Evolutionary conservation across 306 rosid species (phyloP).

Genomic region (Glycyrrhiza uralensis): DNA sequence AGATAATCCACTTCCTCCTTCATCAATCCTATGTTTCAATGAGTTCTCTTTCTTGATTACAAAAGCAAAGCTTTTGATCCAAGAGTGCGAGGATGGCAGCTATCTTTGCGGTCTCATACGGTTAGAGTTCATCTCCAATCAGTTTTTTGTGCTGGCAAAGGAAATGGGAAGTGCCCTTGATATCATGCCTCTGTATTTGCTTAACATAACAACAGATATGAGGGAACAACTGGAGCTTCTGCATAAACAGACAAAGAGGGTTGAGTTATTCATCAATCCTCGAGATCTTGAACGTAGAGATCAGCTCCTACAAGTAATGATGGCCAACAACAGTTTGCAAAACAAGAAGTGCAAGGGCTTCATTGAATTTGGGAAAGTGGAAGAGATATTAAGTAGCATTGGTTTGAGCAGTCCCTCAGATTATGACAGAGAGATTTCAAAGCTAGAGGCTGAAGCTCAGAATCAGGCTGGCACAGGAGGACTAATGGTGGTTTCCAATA

Average conservation of each 20-base stretch:
- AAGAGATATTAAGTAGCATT: conserved; percentile 52
- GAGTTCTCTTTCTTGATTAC: conserved; percentile 73
- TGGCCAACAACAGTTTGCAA: conserved; percentile 51
- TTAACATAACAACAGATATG: conserved; percentile 52
- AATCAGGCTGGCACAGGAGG: conserved; percentile 93
- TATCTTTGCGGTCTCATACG: conserved; percentile 65
- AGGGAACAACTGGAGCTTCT: conserved; percentile 82
- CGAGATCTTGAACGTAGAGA: conserved; percentile 56
- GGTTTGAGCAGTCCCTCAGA: conserved; percentile 58
- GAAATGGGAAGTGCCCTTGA: conserved; percentile 81
- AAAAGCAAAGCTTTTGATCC: conserved; percentile 58
- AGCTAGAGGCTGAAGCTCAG: conserved; percentile 68
- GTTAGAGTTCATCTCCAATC: conserved; percentile 53
- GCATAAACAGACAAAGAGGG: conserved; percentile 64
- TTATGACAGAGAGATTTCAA: conserved; percentile 64
- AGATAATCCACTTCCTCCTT: conserved; percentile 56
- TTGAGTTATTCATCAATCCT: conserved; percentile 47
- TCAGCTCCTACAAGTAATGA: conserved; percentile 60
- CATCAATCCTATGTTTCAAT: conserved; percentile 74
- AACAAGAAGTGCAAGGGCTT: conserved; percentile 49
- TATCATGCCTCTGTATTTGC: conserved; percentile 69
- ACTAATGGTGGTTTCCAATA: conserved; percentile 61
- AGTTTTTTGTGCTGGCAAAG: conserved; percentile 61
- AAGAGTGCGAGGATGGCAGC: conserved; percentile 67
- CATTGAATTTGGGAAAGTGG: conserved; percentile 46